Percentiles rank a stretch among this genome's conserved stretches.
phyloP scores from a whole-genome alignment of 495 filamentous ascomycete species.

The Penicillium ochrochloron region DNA sequence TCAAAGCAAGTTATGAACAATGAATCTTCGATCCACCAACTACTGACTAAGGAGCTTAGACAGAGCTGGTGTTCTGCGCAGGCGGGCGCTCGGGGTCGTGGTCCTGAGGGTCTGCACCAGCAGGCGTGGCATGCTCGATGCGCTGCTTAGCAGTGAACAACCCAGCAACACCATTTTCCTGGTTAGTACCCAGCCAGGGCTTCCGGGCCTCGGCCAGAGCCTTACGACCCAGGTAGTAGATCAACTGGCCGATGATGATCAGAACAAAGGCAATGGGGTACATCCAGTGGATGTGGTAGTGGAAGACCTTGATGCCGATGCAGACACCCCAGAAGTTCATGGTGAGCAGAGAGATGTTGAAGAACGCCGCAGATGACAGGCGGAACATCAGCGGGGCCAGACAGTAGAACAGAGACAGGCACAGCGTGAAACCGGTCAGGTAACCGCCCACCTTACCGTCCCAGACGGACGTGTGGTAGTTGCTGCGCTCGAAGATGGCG shows the following conservation, averaged over 20 bases:
- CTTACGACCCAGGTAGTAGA: conserved; percentile 81
- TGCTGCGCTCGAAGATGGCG: conserved; percentile 82
- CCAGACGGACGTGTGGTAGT: conserved; percentile 69
- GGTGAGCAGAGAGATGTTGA: conserved; percentile 93
- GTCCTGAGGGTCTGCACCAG: conserved; percentile 14
- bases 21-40: background rate
- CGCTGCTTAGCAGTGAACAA: conserved; percentile 86
- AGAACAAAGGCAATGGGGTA: conserved; percentile 95
- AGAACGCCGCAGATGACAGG: conserved; percentile 88
- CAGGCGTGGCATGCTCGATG: conserved; percentile 51
- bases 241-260: conserved; percentile 80
- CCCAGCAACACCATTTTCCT: conserved; percentile 80
- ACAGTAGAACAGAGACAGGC: conserved; percentile 82
- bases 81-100: conserved; percentile 14
- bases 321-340: conserved; percentile 97
- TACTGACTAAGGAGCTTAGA: background rate
- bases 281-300: conserved; percentile 79
- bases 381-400: conserved; percentile 86
- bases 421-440: conserved; percentile 83
- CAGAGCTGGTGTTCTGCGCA: conserved; percentile 23
- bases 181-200: conserved; percentile 88
- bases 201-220: conserved; percentile 86
- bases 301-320: conserved; percentile 86
- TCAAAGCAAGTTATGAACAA: background rate
- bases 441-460: conserved; percentile 75